These are phyloP conservation scores for Pseudogymnoascus sp. DNA, from an alignment of 2,329 filamentous ascomycete species.

Conservation along the genomic window DNA sequence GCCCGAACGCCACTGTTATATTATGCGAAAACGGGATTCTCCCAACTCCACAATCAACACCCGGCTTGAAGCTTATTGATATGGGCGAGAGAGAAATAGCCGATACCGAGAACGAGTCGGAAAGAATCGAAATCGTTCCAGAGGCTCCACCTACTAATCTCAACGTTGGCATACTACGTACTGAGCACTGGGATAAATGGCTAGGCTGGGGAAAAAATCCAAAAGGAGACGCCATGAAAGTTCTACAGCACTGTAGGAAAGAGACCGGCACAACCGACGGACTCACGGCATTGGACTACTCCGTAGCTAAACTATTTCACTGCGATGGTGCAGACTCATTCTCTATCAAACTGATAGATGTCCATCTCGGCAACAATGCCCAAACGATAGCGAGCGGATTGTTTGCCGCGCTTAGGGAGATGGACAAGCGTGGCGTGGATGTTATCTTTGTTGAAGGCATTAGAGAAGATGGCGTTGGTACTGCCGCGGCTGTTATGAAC, in stretches of 20 bases:
- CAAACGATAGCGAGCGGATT: conserved; percentile 74
- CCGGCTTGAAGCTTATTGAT: not conserved
- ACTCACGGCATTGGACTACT: not conserved
- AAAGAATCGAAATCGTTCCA: not conserved
- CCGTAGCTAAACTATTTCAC: not conserved
- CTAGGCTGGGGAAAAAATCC: conserved; percentile 16
- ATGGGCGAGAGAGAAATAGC: not conserved
- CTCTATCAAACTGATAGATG: conserved; percentile 44
- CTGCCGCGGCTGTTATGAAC: conserved; percentile 83
- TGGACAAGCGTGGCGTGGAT: conserved; percentile 72
- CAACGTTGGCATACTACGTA: conserved; percentile 34
- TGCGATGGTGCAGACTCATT: not conserved
- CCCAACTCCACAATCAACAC: not conserved
- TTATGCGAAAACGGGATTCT: conserved; percentile 56
- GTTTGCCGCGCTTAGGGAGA: conserved; percentile 76
- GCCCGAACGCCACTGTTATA: conserved; percentile 76
- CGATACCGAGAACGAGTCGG: not conserved
- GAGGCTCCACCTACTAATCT: conserved; percentile 6
- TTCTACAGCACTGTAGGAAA: not conserved
- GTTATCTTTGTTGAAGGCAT: conserved; percentile 89
- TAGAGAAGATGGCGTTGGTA: conserved; percentile 60
- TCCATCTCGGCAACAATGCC: conserved; percentile 62
- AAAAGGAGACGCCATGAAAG: not conserved
- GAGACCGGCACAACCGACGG: not conserved
- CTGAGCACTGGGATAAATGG: conserved; percentile 30